Percentiles rank a stretch among this genome's conserved stretches.
These are phyloP conservation scores for Candida tetrigidarum DNA, from an alignment of 1,139 yeast genomes.

Conservation along the genomic window DNA sequence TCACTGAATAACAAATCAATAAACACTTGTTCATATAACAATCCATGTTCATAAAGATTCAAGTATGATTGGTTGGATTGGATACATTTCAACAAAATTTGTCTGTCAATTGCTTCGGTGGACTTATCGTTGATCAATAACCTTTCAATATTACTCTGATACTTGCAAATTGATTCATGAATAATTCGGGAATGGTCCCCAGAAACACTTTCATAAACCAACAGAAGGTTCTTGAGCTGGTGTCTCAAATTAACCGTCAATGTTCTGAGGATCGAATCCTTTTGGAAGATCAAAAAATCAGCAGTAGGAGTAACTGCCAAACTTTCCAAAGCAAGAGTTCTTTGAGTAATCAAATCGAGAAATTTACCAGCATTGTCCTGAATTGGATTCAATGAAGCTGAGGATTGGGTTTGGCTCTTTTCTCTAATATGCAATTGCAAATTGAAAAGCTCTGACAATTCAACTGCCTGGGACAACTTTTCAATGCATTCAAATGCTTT, in stretches of 20 bases:
- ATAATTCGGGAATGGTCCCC: slow-evolving; percentile 8
- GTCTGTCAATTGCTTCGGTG: slow-evolving; percentile 11
- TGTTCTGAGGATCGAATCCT: slow-evolving; percentile 7
- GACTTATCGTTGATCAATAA: slow-evolving; percentile 13
- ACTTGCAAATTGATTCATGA: slow-evolving; percentile 12
- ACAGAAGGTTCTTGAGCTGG: slow-evolving; percentile 9
- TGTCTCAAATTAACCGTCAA: slow-evolving; percentile 9
- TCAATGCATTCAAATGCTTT: slow-evolving; percentile 5
- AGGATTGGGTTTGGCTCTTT: slow-evolving; percentile 5
- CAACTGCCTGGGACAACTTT: slow-evolving; percentile 5
- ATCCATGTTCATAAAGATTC: slow-evolving; percentile 13
- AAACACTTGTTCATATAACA: slow-evolving; percentile 12
- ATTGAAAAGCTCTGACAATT: slow-evolving; percentile 9
- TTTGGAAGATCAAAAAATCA: slow-evolving; percentile 11
- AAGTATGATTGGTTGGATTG: slow-evolving; percentile 12
- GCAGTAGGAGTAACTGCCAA: slow-evolving; percentile 13
- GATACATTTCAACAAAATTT: slow-evolving; percentile 12
- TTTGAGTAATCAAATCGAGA: slow-evolving; percentile 10
- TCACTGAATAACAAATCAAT: slow-evolving; percentile 12
- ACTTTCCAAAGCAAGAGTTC: slow-evolving; percentile 10
- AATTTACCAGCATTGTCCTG: slow-evolving; percentile 3
- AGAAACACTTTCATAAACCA: slow-evolving; percentile 13
- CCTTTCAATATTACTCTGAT: slow-evolving; percentile 11
- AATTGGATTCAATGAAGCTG: not conserved
- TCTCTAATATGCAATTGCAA: slow-evolving; percentile 13